These are phyloP conservation scores for Pachyrhizus erosus DNA, from an alignment of 306 rosid species.

Conservation along the genomic window DNA sequence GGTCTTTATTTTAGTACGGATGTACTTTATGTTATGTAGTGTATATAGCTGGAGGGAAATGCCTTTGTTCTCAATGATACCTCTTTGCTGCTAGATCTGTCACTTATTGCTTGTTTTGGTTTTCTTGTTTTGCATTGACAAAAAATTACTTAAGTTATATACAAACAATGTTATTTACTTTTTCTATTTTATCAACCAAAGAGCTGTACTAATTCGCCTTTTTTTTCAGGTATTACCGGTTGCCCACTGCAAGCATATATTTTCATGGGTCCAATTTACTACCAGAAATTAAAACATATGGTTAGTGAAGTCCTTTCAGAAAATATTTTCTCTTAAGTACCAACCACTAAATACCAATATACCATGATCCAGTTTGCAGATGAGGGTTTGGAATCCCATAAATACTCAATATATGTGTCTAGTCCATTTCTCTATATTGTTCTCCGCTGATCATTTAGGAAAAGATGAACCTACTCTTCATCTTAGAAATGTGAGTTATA, in stretches of 20 bases:
- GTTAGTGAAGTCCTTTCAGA: conserved; percentile 51
- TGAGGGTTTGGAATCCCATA: not conserved
- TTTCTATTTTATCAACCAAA: conserved; percentile 1
- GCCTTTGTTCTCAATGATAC: not conserved
- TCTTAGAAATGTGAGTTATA: too few species aligned
- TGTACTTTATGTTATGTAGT: not conserved
- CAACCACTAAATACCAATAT: not conserved
- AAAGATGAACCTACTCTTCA: not conserved
- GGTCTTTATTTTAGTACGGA: not conserved
- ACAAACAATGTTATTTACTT: conserved; percentile 17
- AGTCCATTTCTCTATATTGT: not conserved
- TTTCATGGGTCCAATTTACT: conserved; percentile 99
- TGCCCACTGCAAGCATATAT: conserved; percentile 96
- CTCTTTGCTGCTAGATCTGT: not conserved
- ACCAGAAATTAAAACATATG: conserved; percentile 96
- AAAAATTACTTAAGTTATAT: not conserved
- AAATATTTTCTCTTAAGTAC: not conserved
- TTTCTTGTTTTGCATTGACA: conserved; percentile 1
- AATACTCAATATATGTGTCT: not conserved
- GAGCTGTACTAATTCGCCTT: conserved; percentile 26
- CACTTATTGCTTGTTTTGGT: not conserved
- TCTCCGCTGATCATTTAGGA: not conserved
- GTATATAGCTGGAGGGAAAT: not conserved
- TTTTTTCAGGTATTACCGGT: conserved; percentile 84
- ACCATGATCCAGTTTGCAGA: not conserved